Conservation (phyloP, 495 filamentous ascomycete species). For the Annulohypoxylon moriforme region DNA sequence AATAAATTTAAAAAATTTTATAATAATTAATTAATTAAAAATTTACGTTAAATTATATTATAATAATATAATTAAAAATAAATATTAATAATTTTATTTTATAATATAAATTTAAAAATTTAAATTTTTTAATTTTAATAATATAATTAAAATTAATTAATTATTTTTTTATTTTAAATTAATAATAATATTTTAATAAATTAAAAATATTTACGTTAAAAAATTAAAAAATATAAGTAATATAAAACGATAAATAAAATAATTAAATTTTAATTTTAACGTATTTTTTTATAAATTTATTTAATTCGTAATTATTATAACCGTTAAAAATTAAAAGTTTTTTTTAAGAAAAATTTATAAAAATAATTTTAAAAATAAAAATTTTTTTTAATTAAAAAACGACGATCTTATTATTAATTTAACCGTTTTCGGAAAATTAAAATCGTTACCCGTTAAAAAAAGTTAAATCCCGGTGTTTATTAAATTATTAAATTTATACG, state of each 20-base stretch:
- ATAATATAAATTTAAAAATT: neutral
- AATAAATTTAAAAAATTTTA: neutral
- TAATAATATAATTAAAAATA: neutral
- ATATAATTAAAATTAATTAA: neutral
- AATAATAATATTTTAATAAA: neutral
- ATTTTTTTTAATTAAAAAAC: neutral
- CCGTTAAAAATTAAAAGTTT: neutral
- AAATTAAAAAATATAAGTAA: neutral
- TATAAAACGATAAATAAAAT: neutral
- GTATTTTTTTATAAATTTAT: neutral
- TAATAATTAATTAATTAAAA: neutral
- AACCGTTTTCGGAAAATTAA: neutral
- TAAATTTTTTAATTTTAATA: neutral
- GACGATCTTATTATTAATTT: neutral
- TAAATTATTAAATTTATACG: neutral
- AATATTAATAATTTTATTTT: neutral
- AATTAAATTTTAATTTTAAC: neutral
- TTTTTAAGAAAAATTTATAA: neutral
- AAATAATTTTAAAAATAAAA: neutral
- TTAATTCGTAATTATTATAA: neutral
- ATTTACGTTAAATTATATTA: neutral
- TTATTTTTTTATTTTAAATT: neutral
- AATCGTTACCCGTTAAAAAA: neutral
- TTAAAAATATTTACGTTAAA: neutral
- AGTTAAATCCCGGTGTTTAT: neutral